Base-by-base conservation (phyloP, 805 yeast species). In the Candida arabinofermentans region DNA sequence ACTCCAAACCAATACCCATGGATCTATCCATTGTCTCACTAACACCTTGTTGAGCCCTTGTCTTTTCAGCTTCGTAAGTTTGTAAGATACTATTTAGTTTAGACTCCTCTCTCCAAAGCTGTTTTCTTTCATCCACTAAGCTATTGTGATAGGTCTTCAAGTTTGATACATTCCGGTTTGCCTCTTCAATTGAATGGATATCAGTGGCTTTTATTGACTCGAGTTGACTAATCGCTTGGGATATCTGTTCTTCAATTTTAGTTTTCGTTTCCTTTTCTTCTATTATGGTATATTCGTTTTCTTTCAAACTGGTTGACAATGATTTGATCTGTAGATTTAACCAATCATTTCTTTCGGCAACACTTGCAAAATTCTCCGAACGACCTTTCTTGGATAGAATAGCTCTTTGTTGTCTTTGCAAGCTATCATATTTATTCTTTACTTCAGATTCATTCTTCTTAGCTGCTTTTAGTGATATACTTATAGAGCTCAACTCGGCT, bases 91-190 rank as follows among this genome's bases (percentile, higher is more conserved):
- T 73, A 45, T 74, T 75, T 30, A 74, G 62, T 51, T 78, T 79
- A 37, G 85, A 79, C 50, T 87, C 93, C 18, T 81, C 80, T 54
- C 96, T 75, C 95, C 96, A 87, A 9, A 83, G 63, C 8, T 62
- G 64, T 55, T 85, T 88, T 51, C 95, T 75, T 45, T 77, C 72
- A 53, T 88, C 96, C 10, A 75, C 70, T 22, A 78, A 67, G 2
- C 57, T 61, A 17, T 66, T 60, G 36, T 77, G 71, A 19, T 69
- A 53, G 3, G 54, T 44, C 50, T 72, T 80, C 17, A 74, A 50
- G 0, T 41, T 37, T 1, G 49, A 43, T 8, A 71, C 40, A 18
- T 61, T 57, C 0, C 42, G 32, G 22, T 64, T 62, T 2, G 66
- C 5, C n/a, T 58, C 57, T 13, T 65, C 53, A 14, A 69, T 41